phyloP scores from a whole-genome alignment of 352 stramenopile species.

The Blastocystis sp. region DNA sequence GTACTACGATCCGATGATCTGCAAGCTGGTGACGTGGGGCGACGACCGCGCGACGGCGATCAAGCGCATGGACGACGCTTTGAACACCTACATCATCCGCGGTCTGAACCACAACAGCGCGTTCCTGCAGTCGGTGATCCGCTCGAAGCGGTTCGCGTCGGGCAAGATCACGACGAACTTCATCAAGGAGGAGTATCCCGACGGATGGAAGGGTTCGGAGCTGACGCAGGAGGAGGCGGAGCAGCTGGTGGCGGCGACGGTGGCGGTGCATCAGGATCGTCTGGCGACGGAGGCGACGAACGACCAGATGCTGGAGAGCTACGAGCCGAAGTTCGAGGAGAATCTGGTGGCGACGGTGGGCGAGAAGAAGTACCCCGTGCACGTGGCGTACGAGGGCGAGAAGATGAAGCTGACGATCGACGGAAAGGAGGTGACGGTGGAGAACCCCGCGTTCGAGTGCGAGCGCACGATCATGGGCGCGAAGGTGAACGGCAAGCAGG shows the following conservation, averaged over 20 bases:
- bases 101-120: conserved; percentile 83
- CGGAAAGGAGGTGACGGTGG: conserved; percentile 18
- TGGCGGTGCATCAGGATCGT: conserved; percentile 57
- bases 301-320: conserved; percentile 23
- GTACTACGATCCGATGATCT: conserved; percentile 91
- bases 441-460: background rate
- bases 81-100: conserved; percentile 85
- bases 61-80: conserved; percentile 70
- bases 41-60: conserved; percentile 72
- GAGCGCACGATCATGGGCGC: background rate
- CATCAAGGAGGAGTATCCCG: conserved; percentile 84
- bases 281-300: conserved; percentile 5
- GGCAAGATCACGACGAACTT: conserved; percentile 92
- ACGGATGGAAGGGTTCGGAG: conserved; percentile 73
- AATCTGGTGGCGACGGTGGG: background rate
- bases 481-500: background rate
- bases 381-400: background rate
- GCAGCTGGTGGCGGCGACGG: conserved; percentile 59
- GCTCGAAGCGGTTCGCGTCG: conserved; percentile 74
- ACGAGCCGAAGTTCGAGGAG: background rate
- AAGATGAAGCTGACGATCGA: background rate
- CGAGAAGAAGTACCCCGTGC: conserved; percentile 3
- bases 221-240: conserved; percentile 56
- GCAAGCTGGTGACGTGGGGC: conserved; percentile 79
- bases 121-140: conserved; percentile 74